Conservation (phyloP, 768 basidiomycete genomes). For the Russula vinacea region DNA sequence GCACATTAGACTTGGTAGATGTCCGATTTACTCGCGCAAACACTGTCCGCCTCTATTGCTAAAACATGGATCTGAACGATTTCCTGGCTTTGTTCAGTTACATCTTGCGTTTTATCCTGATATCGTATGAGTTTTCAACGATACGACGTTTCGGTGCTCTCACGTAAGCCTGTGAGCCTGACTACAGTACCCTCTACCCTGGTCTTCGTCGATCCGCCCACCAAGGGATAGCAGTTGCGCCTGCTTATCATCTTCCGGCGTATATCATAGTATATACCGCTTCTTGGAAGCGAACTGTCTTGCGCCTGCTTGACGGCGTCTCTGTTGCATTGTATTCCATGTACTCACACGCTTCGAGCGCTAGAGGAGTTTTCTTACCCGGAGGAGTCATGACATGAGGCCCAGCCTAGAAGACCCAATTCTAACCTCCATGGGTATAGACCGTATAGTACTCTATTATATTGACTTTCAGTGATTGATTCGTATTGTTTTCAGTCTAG, state of each 20-base stretch:
- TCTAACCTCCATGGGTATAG: background rate
- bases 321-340: background rate
- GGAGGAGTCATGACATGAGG: background rate
- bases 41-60: background rate
- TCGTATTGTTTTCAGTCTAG: too few species aligned
- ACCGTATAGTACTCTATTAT: background rate
- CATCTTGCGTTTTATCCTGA: background rate
- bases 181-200: constrained; percentile 9
- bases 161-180: background rate
- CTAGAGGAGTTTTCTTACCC: background rate
- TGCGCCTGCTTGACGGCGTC: background rate
- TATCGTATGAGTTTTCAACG: background rate
- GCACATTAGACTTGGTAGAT: background rate
- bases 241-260: background rate
- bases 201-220: constrained; percentile 7
- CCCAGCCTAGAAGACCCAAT: background rate
- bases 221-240: background rate
- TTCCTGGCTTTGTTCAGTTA: constrained; percentile 14
- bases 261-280: background rate
- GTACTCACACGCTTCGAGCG: background rate
- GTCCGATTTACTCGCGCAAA: background rate
- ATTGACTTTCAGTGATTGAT: too few species aligned
- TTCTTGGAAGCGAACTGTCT: background rate
- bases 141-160: background rate
- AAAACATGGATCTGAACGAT: background rate